Evolutionary conservation across 441 rosid species (phyloP).

Genomic region (Capsella rubella): DNA sequence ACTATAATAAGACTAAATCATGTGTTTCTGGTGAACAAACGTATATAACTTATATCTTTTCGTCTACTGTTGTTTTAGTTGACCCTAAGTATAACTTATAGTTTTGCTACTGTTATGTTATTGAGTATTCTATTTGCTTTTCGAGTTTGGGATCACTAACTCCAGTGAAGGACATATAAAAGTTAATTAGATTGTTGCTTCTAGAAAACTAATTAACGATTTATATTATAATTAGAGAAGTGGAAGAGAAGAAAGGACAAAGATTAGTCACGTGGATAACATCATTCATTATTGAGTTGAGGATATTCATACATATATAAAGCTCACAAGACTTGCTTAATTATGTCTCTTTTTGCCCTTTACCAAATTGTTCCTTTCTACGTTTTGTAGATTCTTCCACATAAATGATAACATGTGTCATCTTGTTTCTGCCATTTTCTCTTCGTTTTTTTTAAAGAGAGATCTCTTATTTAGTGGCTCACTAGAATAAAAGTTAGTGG

Average conservation of each 20-base stretch:
- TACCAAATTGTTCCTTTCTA: conserved; percentile 26
- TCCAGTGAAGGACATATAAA: neutral
- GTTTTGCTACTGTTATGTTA: neutral
- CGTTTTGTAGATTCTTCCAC: conserved; percentile 35
- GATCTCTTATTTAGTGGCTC: too few relatives aligned
- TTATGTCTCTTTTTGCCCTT: conserved; percentile 17
- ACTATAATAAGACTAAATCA: neutral
- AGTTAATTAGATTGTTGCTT: neutral
- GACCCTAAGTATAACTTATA: neutral
- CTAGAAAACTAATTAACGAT: neutral
- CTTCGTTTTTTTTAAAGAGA: too few relatives aligned
- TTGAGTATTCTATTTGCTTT: neutral
- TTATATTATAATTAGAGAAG: neutral
- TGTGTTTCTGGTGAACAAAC: too few relatives aligned
- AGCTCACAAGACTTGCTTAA: conserved; percentile 13
- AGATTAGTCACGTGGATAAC: conserved; percentile 39
- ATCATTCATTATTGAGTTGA: neutral
- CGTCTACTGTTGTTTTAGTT: conserved; percentile 9
- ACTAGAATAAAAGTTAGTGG: too few relatives aligned
- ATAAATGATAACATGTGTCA: conserved; percentile 20
- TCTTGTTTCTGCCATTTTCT: neutral
- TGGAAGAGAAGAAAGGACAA: conserved; percentile 17
- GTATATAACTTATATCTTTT: neutral
- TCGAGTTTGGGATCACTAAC: neutral
- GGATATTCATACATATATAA: too few relatives aligned